Evolutionary conservation across 768 basidiomycete genomes (phyloP).

Genomic region (Leccinellum rugosiceps): DNA sequence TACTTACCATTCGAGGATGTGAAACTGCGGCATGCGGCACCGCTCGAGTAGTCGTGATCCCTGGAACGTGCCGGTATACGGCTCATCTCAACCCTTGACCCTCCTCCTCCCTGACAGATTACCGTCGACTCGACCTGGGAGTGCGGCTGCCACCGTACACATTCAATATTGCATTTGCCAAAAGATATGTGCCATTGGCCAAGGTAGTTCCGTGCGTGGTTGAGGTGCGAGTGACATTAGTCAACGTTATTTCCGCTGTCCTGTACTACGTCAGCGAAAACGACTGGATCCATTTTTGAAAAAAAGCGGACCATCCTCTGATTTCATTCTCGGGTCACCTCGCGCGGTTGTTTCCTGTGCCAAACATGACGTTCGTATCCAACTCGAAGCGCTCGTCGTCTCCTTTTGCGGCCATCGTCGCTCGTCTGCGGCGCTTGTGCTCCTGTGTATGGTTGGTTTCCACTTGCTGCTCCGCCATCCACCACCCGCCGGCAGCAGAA

Average conservation of each 20-base stretch:
- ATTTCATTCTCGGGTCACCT: slow-evolving; percentile 5
- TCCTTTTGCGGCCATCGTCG: no score
- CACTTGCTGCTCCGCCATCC: neutral
- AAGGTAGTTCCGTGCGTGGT: neutral
- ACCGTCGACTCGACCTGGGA: neutral
- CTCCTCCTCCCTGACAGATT: slow-evolving; percentile 12
- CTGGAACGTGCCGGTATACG: slow-evolving; percentile 17
- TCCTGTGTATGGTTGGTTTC: neutral
- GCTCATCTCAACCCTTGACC: slow-evolving; percentile 14
- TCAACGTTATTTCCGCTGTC: slow-evolving; percentile 7
- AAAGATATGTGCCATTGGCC: neutral
- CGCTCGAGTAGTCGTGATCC: neutral
- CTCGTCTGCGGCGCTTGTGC: neutral
- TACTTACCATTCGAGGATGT: neutral
- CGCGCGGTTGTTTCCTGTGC: neutral
- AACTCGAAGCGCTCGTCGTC: neutral
- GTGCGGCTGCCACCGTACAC: slow-evolving; percentile 20
- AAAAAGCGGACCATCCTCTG: neutral
- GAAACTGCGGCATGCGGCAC: slow-evolving; percentile 13
- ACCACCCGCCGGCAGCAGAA: neutral
- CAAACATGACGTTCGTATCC: neutral
- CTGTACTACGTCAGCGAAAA: slow-evolving; percentile 1
- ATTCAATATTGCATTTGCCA: neutral
- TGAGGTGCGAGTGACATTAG: neutral
- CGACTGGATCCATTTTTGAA: neutral